A percentile compares a stretch with the other conserved stretches of the same genome.
Conservation (phyloP, 768 basidiomycete genomes). For the Dentipellis fragilis region DNA sequence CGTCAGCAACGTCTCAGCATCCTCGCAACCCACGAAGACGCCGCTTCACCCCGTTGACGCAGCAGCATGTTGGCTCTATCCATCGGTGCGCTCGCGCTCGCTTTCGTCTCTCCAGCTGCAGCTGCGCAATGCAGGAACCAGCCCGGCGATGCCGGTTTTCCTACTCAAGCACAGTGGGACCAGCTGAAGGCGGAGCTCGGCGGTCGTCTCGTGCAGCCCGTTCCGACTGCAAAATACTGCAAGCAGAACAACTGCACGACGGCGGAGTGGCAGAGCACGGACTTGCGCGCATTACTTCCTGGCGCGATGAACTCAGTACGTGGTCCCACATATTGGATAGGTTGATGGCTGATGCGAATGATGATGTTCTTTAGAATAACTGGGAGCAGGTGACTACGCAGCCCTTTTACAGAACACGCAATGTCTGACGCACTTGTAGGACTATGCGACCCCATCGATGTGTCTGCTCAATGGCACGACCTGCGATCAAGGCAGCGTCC, state of each 20-base stretch:
- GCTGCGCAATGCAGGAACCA: slow-evolving; percentile 10
- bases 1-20: not conserved
- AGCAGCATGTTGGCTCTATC: not conserved
- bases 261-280: slow-evolving; percentile 8
- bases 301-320: slow-evolving; percentile 11
- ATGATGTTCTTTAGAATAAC: slow-evolving; percentile 2
- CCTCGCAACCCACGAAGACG: not conserved
- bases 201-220: slow-evolving; percentile 6
- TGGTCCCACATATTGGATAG: not conserved
- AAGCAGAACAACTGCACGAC: slow-evolving; percentile 3
- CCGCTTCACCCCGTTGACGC: not conserved
- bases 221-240: slow-evolving; percentile 8
- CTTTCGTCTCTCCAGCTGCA: not conserved
- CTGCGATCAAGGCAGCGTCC: slow-evolving; percentile 9
- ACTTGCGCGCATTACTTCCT: slow-evolving; percentile 9
- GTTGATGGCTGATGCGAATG: not conserved
- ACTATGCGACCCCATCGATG: slow-evolving; percentile 2
- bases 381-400: slow-evolving; percentile 6
- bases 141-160: slow-evolving; percentile 10
- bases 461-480: slow-evolving; percentile 7
- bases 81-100: not conserved
- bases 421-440: not conserved
- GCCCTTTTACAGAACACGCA: not conserved
- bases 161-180: slow-evolving; percentile 4
- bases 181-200: slow-evolving; percentile 4